These are phyloP conservation scores for Zygotorulaspora danielsina DNA, from an alignment of 805 yeast genomes.

Conservation along the genomic window DNA sequence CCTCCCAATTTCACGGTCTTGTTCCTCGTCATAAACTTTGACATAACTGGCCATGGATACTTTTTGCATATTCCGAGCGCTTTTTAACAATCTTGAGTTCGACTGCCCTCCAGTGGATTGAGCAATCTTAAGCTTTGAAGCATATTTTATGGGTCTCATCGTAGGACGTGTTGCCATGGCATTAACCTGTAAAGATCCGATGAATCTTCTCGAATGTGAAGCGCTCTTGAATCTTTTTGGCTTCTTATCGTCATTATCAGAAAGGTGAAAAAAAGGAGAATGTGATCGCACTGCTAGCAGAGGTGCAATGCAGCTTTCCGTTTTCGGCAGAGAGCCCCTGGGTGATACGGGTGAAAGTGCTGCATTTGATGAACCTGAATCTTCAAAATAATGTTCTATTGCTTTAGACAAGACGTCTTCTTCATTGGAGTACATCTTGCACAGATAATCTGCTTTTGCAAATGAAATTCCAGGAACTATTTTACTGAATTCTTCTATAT, in stretches of 20 bases:
- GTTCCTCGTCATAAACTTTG: conserved; percentile 30
- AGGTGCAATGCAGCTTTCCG: neutral
- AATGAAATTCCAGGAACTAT: conserved; percentile 36
- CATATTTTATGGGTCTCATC: conserved; percentile 40
- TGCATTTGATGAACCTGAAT: neutral
- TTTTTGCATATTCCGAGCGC: conserved; percentile 25
- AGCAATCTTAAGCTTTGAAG: conserved; percentile 41
- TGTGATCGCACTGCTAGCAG: neutral
- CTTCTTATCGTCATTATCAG: conserved; percentile 2
- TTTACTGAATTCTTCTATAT: conserved; percentile 23
- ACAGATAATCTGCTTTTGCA: conserved; percentile 23
- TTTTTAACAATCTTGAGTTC: conserved; percentile 19
- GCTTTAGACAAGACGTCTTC: conserved; percentile 38
- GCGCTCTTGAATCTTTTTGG: conserved; percentile 16
- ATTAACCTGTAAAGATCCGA: conserved; percentile 57
- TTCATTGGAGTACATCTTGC: conserved; percentile 25
- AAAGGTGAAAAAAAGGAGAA: neutral
- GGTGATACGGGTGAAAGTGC: neutral
- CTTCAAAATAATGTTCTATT: conserved; percentile 40
- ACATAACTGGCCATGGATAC: conserved; percentile 33
- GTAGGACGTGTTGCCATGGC: conserved; percentile 75
- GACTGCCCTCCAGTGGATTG: conserved; percentile 32
- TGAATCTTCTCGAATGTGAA: conserved; percentile 41
- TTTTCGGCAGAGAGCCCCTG: neutral
- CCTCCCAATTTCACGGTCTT: conserved; percentile 65